phyloP scores from a whole-genome alignment of 768 basidiomycete species.

The Russula sp. region DNA sequence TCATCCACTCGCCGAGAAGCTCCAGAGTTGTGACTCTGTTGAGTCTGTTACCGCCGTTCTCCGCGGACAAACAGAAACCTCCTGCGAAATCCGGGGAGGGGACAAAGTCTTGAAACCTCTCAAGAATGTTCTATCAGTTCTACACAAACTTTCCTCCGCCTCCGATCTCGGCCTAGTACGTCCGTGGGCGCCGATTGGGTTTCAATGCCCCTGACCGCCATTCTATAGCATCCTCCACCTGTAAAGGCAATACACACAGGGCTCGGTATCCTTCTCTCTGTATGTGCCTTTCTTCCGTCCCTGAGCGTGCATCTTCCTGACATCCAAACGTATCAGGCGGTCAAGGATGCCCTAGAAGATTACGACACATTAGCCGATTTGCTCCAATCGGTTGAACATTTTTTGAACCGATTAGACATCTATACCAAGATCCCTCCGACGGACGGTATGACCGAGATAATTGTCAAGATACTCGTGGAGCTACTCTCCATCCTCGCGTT shows the following conservation, averaged over 20 bases:
- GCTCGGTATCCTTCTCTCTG: neutral
- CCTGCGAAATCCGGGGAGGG: neutral
- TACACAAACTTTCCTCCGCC: neutral
- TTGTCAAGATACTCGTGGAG: neutral
- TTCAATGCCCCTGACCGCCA: neutral
- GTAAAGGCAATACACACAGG: neutral
- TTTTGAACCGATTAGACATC: neutral
- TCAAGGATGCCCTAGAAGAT: neutral
- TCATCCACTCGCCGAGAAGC: neutral
- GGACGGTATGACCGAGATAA: neutral
- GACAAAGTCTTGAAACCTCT: neutral
- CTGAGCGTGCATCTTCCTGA: neutral
- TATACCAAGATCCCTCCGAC: neutral
- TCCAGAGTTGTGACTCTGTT: neutral
- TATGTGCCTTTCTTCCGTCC: neutral
- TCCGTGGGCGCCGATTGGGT: neutral
- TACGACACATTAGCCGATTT: neutral
- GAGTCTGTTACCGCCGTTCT: neutral
- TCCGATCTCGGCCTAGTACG: neutral
- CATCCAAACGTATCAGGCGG: neutral
- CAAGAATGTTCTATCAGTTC: neutral
- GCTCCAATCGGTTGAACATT: neutral
- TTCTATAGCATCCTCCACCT: neutral
- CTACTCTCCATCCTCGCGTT: neutral
- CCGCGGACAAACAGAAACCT: neutral